Evolutionary conservation across 768 basidiomycete species (phyloP).

Genomic region (Hericium alpestre): DNA sequence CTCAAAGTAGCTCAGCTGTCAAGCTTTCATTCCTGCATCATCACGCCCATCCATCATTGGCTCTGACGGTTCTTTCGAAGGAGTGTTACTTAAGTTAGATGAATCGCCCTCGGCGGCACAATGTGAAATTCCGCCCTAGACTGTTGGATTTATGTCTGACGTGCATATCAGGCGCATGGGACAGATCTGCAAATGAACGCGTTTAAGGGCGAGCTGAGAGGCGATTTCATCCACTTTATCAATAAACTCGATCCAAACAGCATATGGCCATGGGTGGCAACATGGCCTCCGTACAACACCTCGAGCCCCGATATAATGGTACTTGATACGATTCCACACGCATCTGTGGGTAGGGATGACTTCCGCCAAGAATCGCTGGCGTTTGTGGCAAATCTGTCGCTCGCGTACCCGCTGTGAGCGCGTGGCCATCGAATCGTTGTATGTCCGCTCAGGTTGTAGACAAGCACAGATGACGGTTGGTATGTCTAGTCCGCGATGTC

Average conservation of each 20-base stretch:
- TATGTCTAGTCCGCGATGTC: no score
- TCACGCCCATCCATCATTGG: no score
- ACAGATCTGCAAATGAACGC: constrained; percentile 17
- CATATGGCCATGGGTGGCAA: constrained; percentile 4
- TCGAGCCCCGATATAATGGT: constrained; percentile 8
- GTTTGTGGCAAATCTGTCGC: constrained; percentile 8
- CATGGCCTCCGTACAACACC: constrained; percentile 16
- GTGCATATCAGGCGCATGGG: constrained; percentile 9
- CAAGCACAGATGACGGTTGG: no score
- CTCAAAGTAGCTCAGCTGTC: no score
- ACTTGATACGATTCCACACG: constrained; percentile 3
- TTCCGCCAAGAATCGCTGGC: constrained; percentile 12
- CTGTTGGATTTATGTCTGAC: background rate
- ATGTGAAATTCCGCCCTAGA: no score
- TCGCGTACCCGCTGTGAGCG: constrained; percentile 4
- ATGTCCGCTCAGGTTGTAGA: no score
- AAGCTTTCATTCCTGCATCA: no score
- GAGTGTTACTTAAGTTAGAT: no score
- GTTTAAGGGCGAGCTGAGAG: constrained; percentile 15
- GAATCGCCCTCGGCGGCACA: no score
- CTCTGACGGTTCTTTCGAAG: no score
- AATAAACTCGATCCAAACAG: constrained; percentile 22
- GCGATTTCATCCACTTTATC: constrained; percentile 20
- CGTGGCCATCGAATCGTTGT: no score
- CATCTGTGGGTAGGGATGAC: constrained; percentile 8